Conservation (phyloP, 768 basidiomycete species). For the Tylopilus plumbeoviolaceoides region DNA sequence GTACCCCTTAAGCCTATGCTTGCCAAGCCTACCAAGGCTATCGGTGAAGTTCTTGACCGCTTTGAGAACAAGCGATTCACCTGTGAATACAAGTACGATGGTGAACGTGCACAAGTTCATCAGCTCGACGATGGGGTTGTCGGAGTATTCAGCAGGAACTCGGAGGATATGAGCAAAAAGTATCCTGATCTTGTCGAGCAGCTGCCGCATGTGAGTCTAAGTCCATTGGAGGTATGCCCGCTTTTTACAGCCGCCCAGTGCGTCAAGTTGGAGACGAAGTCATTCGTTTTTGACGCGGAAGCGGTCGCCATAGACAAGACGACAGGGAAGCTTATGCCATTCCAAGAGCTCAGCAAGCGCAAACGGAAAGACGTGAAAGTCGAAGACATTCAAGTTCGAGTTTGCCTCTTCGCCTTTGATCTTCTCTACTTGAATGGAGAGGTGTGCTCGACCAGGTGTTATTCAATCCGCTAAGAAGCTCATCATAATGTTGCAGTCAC, state of each 20-base stretch:
- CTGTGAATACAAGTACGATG: slow-evolving; percentile 99
- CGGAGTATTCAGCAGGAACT: slow-evolving; percentile 93
- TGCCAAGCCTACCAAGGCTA: slow-evolving; percentile 98
- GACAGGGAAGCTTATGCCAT: slow-evolving; percentile 87
- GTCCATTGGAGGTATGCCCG: background rate
- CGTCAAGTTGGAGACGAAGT: slow-evolving; percentile 75
- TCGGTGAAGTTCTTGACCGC: slow-evolving; percentile 93
- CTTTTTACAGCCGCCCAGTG: slow-evolving; percentile 47
- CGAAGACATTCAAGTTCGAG: slow-evolving; percentile 95
- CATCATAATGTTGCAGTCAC: slow-evolving; percentile 48
- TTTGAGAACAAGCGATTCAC: slow-evolving; percentile 96
- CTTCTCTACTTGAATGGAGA: slow-evolving; percentile 95
- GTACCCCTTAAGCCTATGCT: slow-evolving; percentile 98
- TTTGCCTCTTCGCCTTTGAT: slow-evolving; percentile 96
- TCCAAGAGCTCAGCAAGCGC: slow-evolving; percentile 92
- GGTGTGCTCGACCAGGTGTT: slow-evolving; percentile 38
- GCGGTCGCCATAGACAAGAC: slow-evolving; percentile 91
- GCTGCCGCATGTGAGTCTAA: slow-evolving; percentile 63
- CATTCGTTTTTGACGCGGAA: slow-evolving; percentile 95
- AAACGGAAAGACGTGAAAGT: slow-evolving; percentile 98
- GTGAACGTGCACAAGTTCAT: slow-evolving; percentile 96
- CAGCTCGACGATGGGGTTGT: slow-evolving; percentile 77
- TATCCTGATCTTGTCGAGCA: slow-evolving; percentile 98
- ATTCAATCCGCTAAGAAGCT: background rate
- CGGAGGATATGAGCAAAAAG: slow-evolving; percentile 99